Percentiles rank a stretch among this genome's conserved stretches.
phyloP scores from a whole-genome alignment of 768 basidiomycete genomes.

The Auricularia heimuer region DNA sequence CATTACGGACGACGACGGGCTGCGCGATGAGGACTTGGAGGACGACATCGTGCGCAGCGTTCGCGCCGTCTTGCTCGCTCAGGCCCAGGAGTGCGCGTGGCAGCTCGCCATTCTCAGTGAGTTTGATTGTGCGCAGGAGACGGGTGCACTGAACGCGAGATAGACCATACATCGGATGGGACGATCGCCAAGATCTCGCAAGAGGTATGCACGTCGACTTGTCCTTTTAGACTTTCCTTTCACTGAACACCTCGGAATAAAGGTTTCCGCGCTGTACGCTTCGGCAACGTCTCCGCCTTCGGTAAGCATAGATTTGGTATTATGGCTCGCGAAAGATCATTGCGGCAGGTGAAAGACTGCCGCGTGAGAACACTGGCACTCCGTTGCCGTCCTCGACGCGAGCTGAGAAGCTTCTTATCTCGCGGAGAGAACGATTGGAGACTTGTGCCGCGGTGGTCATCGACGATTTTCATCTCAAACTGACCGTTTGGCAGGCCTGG shows the following conservation, averaged over 20 bases:
- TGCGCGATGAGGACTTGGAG: slow-evolving; percentile 47
- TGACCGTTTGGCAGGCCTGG: slow-evolving; percentile 49
- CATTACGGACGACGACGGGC: slow-evolving; percentile 40
- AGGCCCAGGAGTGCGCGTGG: slow-evolving; percentile 97
- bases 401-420: too few species aligned
- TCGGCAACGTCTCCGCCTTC: slow-evolving; percentile 25
- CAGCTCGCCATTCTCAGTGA: slow-evolving; percentile 79
- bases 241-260: too few species aligned
- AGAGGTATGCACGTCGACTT: slow-evolving; percentile 1
- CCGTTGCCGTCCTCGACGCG: too few species aligned
- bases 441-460: neutral
- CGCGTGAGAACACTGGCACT: too few species aligned
- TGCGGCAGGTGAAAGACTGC: too few species aligned
- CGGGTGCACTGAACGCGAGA: neutral
- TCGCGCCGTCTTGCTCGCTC: slow-evolving; percentile 64
- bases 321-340: too few species aligned
- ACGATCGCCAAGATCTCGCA: slow-evolving; percentile 52
- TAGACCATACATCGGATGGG: slow-evolving; percentile 68
- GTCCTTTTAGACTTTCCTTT: too few species aligned
- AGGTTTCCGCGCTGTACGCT: slow-evolving; percentile 25
- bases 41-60: neutral
- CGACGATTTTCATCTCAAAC: neutral
- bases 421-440: too few species aligned
- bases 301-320: slow-evolving; percentile 26
- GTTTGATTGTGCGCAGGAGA: slow-evolving; percentile 3